Evolutionary conservation across 495 filamentous ascomycete species (phyloP), one percentile per base, ranked within the genome.

Genomic region (Cercophora samala): DNA sequence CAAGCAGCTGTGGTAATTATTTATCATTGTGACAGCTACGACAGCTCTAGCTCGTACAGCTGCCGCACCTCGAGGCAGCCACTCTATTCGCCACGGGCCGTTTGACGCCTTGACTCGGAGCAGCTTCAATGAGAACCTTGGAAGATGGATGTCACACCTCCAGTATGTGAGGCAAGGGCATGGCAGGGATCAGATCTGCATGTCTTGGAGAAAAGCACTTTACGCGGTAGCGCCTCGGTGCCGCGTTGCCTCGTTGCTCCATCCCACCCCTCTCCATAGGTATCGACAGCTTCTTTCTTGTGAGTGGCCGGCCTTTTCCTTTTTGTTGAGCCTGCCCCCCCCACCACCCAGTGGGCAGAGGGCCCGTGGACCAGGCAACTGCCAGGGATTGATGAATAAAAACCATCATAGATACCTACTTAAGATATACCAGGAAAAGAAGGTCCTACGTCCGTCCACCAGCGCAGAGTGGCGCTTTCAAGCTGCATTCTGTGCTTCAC

Each of bases 171-270:
- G 37, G 52, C 52, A 60, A 64, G 66, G 66, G 55, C 60, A n/a
- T n/a, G n/a, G n/a, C 71, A 70, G 69, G 69, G 69, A 75, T 70
- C 67, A 61, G 55, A n/a, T 69, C 65, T 61, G 51, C 64, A 68
- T 72, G 67, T 66, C 69, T 71, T 64, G 65, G 60, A 22, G 15
- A 67, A 64, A 67, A 76, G 68, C 74, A 76, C 74, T 75, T 75
- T 73, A 76, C 74, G 71, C 74, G 74, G 70, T 66, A 64, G 68
- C 66, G 70, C 67, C 70, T 64, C 67, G 67, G 60, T 65, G 64
- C 60, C 69, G 71, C 68, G 71, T 73, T 71, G 60, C 65, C 53
- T 65, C 52, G 59, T 60, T 62, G 53, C 62, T 60, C 53, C 42
- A 55, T 26, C 67, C 63, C 66, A 61, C 68, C 64, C 32, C 64